Percentiles rank a stretch among this genome's conserved stretches.
Evolutionary conservation across 2,329 filamentous ascomycete genomes (phyloP).

Genomic region (Talaromyces sp.): DNA sequence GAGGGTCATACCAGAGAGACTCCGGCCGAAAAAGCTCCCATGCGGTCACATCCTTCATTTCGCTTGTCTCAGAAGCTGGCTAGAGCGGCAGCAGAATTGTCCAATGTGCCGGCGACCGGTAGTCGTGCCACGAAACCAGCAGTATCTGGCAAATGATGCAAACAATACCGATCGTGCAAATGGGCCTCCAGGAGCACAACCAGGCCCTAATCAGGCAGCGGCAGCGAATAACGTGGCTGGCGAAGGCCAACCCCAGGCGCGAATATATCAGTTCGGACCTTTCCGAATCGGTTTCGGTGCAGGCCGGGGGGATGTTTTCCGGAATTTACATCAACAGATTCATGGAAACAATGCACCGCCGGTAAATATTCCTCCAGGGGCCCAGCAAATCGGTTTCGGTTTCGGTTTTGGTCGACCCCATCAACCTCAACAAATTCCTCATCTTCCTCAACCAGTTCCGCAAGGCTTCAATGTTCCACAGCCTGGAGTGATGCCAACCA

Average conservation of each 20-base stretch:
- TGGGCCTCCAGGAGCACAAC: conserved; percentile 23
- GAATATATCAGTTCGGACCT: conserved; percentile 68
- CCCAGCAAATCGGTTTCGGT: conserved; percentile 30
- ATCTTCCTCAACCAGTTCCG: conserved; percentile 13
- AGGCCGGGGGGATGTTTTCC: conserved; percentile 56
- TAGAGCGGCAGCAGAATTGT: conserved; percentile 94
- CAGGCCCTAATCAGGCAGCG: conserved; percentile 35
- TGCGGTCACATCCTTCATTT: conserved; percentile 95
- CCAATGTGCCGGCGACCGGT: conserved; percentile 88
- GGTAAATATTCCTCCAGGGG: conserved; percentile 27
- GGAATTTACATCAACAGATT: conserved; percentile 62
- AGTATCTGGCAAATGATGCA: conserved; percentile 26
- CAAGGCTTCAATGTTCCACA: conserved; percentile 8
- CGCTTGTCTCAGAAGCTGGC: conserved; percentile 90
- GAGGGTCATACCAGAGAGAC: conserved; percentile 54
- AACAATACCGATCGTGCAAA: conserved; percentile 25
- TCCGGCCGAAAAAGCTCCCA: conserved; percentile 89
- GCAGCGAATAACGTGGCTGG: conserved; percentile 35
- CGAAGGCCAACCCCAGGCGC: conserved; percentile 45
- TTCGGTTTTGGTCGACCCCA: conserved; percentile 37
- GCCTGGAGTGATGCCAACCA: conserved; percentile 19
- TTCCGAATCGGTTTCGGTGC: conserved; percentile 65
- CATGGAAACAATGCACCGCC: conserved; percentile 43
- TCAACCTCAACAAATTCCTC: conserved; percentile 24
- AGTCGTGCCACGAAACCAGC: conserved; percentile 43